Evolutionary conservation across 495 filamentous ascomycete species (phyloP), one percentile per base, ranked within the genome.

Genomic region (Neurospora africana): DNA sequence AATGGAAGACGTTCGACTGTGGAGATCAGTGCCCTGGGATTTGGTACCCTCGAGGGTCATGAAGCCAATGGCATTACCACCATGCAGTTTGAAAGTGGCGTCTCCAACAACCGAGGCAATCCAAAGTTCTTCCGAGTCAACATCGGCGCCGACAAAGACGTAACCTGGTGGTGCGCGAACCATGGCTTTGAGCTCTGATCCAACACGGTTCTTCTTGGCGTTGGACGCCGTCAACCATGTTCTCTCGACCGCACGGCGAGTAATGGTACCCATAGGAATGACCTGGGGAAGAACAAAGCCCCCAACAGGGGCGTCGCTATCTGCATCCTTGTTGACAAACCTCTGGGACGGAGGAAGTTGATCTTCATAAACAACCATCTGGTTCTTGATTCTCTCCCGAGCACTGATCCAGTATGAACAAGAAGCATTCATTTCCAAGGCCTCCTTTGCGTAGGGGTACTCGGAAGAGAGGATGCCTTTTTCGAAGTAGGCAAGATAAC

Each of bases 331-430:
- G 27, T 38, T 41, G 17, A 53, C 35, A 43, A 71, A 27, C 30
- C 47, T 23, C 27, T 65, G 53, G 39, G 58, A 41, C 33, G 69
- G 10, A 5, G 73, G 65, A 15, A 88, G 75, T 68, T 96, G 88
- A 65, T 89, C 84, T 70, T 92, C 84, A 75, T 97, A 97, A 9
- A 99, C 91, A 21, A 97, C 95, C 85, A 98, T 91, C 79, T 99
- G 95, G 30, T 90, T 91, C 86, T 85, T 92, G 73, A 99, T 98
- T 67, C 95, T 87, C 76, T 97, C 93, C 70, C 95, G 86, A 23
- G 96, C 93, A 75, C 91, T 95, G 71, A 98, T 98, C 95, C 95
- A 99, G 81, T 99, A 99, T 1, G 94, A 97, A 77, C 95, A 99
- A 0, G 92, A 94, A 3, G 94, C 93, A 76, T 99, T 99, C 96